Conservation (phyloP, 2,329 filamentous ascomycete genomes). For the Claviceps sp. region DNA sequence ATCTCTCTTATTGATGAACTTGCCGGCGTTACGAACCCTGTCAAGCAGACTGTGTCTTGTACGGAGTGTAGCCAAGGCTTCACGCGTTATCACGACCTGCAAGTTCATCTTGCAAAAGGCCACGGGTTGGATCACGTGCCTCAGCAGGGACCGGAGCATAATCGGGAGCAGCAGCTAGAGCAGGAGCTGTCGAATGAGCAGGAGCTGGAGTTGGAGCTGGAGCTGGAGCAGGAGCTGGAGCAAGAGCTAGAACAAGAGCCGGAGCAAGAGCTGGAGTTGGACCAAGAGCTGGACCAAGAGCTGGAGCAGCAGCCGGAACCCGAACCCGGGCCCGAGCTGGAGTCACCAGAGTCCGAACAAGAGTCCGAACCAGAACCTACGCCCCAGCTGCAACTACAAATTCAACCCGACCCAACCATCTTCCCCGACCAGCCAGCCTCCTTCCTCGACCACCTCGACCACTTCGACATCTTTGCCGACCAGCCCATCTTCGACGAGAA, state of each 20-base stretch:
- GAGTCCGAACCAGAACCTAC: neutral
- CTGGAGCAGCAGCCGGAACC: too few species aligned
- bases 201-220: too few species aligned
- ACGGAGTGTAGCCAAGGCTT: conserved; percentile 33
- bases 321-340: neutral
- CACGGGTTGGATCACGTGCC: conserved; percentile 3
- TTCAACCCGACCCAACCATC: neutral
- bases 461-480: conserved; percentile 5
- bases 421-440: conserved; percentile 10
- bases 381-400: neutral
- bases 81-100: conserved; percentile 35
- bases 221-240: too few species aligned
- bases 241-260: too few species aligned
- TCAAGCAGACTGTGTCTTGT: conserved; percentile 31
- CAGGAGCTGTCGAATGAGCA: too few species aligned
- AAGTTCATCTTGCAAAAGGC: conserved; percentile 28
- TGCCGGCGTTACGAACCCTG: conserved; percentile 25
- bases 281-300: too few species aligned
- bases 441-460: conserved; percentile 12
- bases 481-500: conserved; percentile 12
- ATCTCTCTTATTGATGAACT: conserved; percentile 28
- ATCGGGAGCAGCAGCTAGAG: too few species aligned
- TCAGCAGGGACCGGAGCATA: too few species aligned
- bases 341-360: neutral
- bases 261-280: too few species aligned